These are phyloP conservation scores for Alloteropsis angusta DNA, from an alignment of 202 grass and related monocot species.

Conservation along the genomic window DNA sequence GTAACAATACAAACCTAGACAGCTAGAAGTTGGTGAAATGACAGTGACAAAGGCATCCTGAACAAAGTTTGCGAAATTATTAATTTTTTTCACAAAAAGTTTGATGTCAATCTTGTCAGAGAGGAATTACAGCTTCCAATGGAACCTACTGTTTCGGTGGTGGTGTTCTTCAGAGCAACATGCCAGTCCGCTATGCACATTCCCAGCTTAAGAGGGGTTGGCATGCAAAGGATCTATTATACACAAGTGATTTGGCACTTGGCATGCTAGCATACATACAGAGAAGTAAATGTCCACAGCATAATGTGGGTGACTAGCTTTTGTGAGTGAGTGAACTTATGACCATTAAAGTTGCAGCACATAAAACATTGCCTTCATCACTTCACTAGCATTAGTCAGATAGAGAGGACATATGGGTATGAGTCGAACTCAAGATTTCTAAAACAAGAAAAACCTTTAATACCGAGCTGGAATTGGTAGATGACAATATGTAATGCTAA, in stretches of 20 bases:
- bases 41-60: background rate
- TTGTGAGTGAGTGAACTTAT: background rate
- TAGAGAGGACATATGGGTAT: background rate
- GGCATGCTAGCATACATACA: background rate
- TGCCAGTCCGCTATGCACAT: background rate
- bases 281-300: background rate
- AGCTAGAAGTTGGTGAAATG: constrained; percentile 2
- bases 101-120: background rate
- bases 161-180: background rate
- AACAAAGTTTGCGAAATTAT: background rate
- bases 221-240: background rate
- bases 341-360: background rate
- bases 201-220: background rate
- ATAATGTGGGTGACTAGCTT: background rate
- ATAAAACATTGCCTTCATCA: constrained; percentile 12
- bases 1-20: background rate
- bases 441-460: background rate
- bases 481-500: constrained; percentile 22
- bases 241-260: background rate
- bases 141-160: background rate
- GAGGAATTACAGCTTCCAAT: background rate
- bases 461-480: background rate
- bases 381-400: background rate
- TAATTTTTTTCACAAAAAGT: background rate
- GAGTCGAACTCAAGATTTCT: background rate